Percentiles rank a stretch among this genome's conserved stretches.
Conservation (phyloP, 129 eudicot genomes). For the Chrysanthemum makinoi region DNA sequence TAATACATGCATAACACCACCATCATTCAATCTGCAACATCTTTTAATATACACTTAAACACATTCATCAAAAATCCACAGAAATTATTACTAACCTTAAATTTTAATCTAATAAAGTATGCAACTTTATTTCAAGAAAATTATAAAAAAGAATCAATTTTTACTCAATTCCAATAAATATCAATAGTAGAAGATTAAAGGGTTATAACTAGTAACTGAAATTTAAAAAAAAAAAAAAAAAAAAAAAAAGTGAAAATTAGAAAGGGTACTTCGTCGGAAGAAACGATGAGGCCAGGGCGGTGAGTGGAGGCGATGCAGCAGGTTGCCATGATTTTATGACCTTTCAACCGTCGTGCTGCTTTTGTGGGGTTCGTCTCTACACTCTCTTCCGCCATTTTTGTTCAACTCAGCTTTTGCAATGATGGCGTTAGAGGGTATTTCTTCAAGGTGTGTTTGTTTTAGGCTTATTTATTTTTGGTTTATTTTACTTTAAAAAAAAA, state of each 20-base stretch:
- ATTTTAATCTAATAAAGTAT: too few species aligned
- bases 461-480: too few species aligned
- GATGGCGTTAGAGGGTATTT: too few species aligned
- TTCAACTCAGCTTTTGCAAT: not conserved
- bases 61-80: too few species aligned
- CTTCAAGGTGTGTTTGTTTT: too few species aligned
- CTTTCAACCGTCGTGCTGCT: conserved; percentile 64
- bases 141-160: not conserved
- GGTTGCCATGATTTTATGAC: conserved; percentile 75
- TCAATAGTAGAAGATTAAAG: not conserved
- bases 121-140: too few species aligned
- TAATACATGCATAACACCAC: conserved; percentile 3
- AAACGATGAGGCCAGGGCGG: conserved; percentile 76
- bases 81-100: too few species aligned
- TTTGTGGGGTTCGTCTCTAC: conserved; percentile 27
- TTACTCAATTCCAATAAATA: not conserved
- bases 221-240: too few species aligned
- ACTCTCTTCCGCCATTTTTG: conserved; percentile 34
- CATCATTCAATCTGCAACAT: too few species aligned
- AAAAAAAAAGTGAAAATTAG: not conserved
- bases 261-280: conserved; percentile 67
- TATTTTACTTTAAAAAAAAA: too few species aligned
- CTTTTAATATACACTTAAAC: too few species aligned
- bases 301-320: conserved; percentile 69
- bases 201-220: not conserved